Evolutionary conservation across 768 basidiomycete species (phyloP).

Genomic region (Tulasnella sp.): DNA sequence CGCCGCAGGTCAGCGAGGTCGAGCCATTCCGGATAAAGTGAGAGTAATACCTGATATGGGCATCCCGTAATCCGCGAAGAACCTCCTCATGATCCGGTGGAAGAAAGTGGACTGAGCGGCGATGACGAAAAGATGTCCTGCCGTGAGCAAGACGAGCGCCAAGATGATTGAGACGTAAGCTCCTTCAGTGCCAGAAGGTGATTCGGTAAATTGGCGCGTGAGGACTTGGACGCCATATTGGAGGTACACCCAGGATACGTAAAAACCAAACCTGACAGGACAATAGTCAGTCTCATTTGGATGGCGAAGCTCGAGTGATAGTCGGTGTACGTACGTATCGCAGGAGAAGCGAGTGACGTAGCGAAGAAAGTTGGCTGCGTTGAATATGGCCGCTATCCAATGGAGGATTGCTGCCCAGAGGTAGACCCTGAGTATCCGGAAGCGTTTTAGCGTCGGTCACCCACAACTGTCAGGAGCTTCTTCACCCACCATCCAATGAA

Average conservation of each 20-base stretch:
- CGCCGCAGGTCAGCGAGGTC: not conserved
- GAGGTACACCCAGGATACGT: conserved; percentile 77
- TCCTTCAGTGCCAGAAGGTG: conserved; percentile 29
- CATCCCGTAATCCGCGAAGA: conserved; percentile 85
- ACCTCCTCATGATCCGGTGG: conserved; percentile 60
- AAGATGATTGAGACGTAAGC: conserved; percentile 57
- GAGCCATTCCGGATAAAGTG: not conserved
- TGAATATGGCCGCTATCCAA: conserved; percentile 68
- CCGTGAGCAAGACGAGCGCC: conserved; percentile 63
- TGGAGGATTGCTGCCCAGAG: conserved; percentile 81
- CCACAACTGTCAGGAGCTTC: not conserved
- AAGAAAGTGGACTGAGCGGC: conserved; percentile 54
- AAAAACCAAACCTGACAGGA: conserved; percentile 58
- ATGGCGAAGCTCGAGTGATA: not conserved
- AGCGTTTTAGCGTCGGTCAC: not conserved
- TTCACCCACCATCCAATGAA: conserved; percentile 63
- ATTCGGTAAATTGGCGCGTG: conserved; percentile 50
- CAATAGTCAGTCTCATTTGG: not conserved
- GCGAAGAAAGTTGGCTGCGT: conserved; percentile 69
- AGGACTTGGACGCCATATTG: conserved; percentile 84
- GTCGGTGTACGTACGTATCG: conserved; percentile 38
- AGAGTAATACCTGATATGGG: conserved; percentile 42
- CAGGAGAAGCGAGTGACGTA: conserved; percentile 86
- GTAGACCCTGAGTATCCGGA: conserved; percentile 38
- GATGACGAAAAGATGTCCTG: conserved; percentile 60